Evolutionary conservation across 176 grass and related monocot species (phyloP).

Genomic region (Juncus inflexus): DNA sequence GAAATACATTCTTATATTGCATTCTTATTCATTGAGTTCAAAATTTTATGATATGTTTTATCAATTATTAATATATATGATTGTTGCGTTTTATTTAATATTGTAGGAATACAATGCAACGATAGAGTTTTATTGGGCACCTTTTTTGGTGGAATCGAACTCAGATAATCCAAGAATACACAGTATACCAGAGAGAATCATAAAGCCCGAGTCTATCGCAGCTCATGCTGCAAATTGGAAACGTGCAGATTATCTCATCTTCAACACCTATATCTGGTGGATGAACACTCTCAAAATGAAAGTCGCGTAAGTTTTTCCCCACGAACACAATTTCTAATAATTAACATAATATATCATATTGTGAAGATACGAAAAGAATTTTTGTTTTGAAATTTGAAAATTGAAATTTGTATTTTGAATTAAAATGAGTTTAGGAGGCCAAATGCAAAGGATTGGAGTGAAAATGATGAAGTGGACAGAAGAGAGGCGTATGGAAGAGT

Average conservation of each 20-base stretch:
- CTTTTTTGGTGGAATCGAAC: slow-evolving; percentile 44
- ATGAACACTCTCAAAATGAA: slow-evolving; percentile 34
- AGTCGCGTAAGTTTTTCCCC: slow-evolving; percentile 20
- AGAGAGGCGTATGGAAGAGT: slow-evolving; percentile 59
- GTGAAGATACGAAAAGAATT: neutral
- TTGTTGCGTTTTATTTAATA: neutral
- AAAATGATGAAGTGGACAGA: slow-evolving; percentile 59
- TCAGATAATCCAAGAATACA: slow-evolving; percentile 40
- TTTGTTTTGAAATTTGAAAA: neutral
- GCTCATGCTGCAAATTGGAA: slow-evolving; percentile 30
- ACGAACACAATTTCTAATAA: neutral
- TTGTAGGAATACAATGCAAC: slow-evolving; percentile 45
- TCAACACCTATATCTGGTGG: slow-evolving; percentile 50
- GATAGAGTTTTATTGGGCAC: slow-evolving; percentile 51
- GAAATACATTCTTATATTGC: neutral
- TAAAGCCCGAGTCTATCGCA: slow-evolving; percentile 37
- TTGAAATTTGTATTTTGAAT: neutral
- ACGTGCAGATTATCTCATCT: slow-evolving; percentile 35
- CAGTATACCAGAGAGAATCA: slow-evolving; percentile 31
- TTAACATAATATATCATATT: neutral
- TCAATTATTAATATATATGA: too few species aligned
- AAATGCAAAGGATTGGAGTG: slow-evolving; percentile 45
- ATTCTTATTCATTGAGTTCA: neutral
- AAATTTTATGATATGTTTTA: neutral
- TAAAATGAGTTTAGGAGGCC: slow-evolving; percentile 39